Conservation (phyloP, 768 basidiomycete genomes). For the Pilatotrama ljubarskyi region DNA sequence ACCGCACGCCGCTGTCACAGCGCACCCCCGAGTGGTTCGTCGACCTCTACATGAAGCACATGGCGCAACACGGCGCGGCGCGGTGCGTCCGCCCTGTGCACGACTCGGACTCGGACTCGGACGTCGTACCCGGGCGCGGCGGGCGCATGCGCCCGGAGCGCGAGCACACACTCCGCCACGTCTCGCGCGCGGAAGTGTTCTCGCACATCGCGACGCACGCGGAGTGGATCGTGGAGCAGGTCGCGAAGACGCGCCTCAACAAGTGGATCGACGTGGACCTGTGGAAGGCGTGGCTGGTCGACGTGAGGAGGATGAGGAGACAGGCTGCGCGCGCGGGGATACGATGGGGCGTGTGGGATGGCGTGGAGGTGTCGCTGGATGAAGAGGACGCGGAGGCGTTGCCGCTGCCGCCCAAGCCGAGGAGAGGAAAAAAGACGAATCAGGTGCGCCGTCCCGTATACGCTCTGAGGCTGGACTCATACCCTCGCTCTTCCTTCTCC, state of each 20-base stretch:
- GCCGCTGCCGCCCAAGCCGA: not conserved
- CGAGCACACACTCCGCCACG: constrained; percentile 45
- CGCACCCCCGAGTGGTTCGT: constrained; percentile 55
- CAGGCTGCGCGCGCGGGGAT: constrained; percentile 8
- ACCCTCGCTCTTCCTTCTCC: not conserved
- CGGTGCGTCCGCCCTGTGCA: constrained; percentile 40
- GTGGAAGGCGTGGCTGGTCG: constrained; percentile 47
- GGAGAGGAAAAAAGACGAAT: not conserved
- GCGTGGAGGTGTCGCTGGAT: not conserved
- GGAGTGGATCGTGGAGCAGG: constrained; percentile 59
- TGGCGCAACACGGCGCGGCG: constrained; percentile 27
- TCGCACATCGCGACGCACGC: constrained; percentile 54
- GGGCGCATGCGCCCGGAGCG: constrained; percentile 28
- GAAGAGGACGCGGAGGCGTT: not conserved
- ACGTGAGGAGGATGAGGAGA: not conserved
- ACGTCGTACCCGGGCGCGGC: constrained; percentile 33
- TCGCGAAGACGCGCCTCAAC: constrained; percentile 27
- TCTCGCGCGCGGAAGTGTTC: constrained; percentile 53
- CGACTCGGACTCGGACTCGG: constrained; percentile 20
- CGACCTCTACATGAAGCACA: constrained; percentile 38
- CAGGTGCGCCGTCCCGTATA: not conserved
- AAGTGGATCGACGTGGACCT: constrained; percentile 42
- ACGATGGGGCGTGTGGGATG: constrained; percentile 11
- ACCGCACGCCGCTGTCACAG: constrained; percentile 32
- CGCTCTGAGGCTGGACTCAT: too few species aligned